phyloP scores from a whole-genome alignment of 768 basidiomycete species.

The Rhizopogon rudus region DNA sequence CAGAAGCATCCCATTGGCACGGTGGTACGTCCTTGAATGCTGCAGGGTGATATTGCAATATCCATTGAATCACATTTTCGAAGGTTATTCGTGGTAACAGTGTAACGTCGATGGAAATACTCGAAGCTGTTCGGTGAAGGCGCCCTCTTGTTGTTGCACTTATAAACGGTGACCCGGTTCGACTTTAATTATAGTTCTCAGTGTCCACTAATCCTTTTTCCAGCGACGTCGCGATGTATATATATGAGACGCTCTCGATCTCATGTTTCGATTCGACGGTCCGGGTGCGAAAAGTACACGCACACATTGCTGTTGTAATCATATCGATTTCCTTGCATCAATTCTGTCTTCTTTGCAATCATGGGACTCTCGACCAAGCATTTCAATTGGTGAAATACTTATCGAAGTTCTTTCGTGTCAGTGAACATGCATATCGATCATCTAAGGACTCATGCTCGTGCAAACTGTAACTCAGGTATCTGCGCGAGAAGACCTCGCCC shows the following conservation, averaged over 20 bases:
- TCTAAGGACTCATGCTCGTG: background rate
- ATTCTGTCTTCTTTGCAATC: background rate
- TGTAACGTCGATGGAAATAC: constrained; percentile 90
- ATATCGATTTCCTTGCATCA: background rate
- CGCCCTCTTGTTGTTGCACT: background rate
- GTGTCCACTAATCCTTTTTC: background rate
- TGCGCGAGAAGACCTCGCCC: background rate
- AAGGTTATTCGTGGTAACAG: constrained; percentile 97
- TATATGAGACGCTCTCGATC: background rate
- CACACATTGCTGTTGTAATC: background rate
- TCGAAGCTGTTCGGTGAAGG: constrained; percentile 53
- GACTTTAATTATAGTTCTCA: background rate
- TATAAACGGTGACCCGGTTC: constrained; percentile 5
- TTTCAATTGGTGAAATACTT: background rate
- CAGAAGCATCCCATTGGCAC: constrained; percentile 91
- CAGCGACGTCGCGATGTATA: background rate
- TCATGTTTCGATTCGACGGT: background rate
- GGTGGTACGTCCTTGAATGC: constrained; percentile 54
- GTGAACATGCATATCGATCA: background rate
- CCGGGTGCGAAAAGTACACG: background rate
- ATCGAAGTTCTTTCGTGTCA: background rate
- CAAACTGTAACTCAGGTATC: background rate
- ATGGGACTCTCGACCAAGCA: background rate
- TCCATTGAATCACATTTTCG: background rate
- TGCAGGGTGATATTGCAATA: constrained; percentile 2